Evolutionary conservation across 2,329 filamentous ascomycete species (phyloP).

Genomic region (Pezicula rhizophila): DNA sequence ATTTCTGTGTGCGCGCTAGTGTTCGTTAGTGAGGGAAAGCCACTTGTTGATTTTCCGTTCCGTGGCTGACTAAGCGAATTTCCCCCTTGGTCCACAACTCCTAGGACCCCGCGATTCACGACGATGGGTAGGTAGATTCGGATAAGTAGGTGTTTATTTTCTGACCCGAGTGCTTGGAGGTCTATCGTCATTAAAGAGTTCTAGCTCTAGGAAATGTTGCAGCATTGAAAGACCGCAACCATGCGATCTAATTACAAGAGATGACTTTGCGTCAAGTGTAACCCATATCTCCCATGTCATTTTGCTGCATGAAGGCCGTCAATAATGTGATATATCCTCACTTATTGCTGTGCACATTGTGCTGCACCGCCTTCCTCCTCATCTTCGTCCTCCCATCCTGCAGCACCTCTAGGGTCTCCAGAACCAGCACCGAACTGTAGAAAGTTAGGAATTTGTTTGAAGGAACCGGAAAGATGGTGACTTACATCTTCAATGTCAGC

Average conservation of each 20-base stretch:
- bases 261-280: not conserved
- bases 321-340: not conserved
- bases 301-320: not conserved
- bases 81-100: not conserved
- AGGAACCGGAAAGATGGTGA: conserved; percentile 12
- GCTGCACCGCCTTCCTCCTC: conserved; percentile 52
- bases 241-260: not conserved
- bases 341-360: conserved; percentile 49
- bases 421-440: conserved; percentile 64
- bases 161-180: no score
- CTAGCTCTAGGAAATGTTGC: not conserved
- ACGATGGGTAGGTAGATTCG: not conserved
- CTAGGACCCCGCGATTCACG: not conserved
- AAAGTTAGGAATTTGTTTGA: conserved; percentile 21
- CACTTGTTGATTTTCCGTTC: not conserved
- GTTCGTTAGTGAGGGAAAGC: not conserved
- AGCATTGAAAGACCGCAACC: not conserved
- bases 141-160: not conserved
- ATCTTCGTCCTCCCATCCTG: conserved; percentile 66
- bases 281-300: not conserved
- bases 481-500: conserved; percentile 73
- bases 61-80: not conserved
- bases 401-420: conserved; percentile 59
- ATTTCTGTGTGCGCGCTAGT: not conserved
- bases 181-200: not conserved